Conservation (phyloP, 2,329 filamentous ascomycete genomes). For the Phaeophleospora eucalypticola region DNA sequence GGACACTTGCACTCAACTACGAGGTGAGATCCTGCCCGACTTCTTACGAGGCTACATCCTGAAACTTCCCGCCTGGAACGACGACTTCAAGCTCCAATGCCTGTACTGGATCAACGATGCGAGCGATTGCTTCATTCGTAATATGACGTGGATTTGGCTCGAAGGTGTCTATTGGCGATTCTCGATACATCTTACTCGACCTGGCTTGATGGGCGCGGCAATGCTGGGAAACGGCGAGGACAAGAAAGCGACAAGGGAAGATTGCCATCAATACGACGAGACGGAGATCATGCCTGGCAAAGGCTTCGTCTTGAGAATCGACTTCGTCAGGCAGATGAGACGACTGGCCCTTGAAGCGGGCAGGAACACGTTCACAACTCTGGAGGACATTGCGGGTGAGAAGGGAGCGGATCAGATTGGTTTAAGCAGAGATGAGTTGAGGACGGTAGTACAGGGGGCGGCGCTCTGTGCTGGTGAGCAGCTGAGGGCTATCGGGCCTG, state of each 20-base stretch:
- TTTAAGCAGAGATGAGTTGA: slow-evolving; percentile 9
- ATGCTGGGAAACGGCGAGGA: slow-evolving; percentile 9
- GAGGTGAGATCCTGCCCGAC: slow-evolving; percentile 11
- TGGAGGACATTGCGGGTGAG: slow-evolving; percentile 5
- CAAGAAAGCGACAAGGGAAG: slow-evolving; percentile 8
- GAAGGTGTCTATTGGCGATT: slow-evolving; percentile 18
- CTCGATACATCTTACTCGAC: slow-evolving; percentile 3
- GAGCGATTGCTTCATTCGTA: slow-evolving; percentile 10
- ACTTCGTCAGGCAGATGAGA: slow-evolving; percentile 9
- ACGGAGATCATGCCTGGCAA: slow-evolving; percentile 5
- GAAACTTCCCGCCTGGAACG: slow-evolving; percentile 17
- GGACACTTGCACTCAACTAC: slow-evolving; percentile 4
- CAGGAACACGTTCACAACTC: neutral
- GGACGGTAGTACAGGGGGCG: slow-evolving; percentile 1
- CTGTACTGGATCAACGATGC: slow-evolving; percentile 14
- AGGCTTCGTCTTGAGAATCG: slow-evolving; percentile 12
- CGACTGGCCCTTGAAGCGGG: slow-evolving; percentile 4
- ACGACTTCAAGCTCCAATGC: slow-evolving; percentile 18
- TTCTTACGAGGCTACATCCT: slow-evolving; percentile 15
- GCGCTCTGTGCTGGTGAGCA: slow-evolving; percentile 7
- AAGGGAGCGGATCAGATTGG: neutral
- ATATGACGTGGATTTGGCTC: slow-evolving; percentile 18
- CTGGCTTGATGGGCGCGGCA: neutral
- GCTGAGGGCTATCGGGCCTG: neutral
- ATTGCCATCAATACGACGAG: slow-evolving; percentile 10